These are phyloP conservation scores for Danielozyma ontarioensis DNA, from an alignment of 805 yeast species.

Conservation along the genomic window DNA sequence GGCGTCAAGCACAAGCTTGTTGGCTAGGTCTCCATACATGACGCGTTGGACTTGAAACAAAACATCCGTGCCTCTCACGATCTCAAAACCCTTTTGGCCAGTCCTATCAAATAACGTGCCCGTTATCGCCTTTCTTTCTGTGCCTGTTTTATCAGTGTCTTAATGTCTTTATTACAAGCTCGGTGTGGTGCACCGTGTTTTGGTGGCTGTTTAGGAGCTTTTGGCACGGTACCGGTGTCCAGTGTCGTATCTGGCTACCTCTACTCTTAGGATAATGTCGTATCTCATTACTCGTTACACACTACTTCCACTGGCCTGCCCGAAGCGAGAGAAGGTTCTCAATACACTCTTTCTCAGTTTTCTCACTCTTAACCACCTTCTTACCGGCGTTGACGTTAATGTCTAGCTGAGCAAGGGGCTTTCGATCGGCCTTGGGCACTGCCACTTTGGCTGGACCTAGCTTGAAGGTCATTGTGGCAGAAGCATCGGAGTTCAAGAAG, in stretches of 20 bases:
- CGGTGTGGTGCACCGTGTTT: no score
- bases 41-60: no score
- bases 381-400: conserved; percentile 25
- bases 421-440: conserved; percentile 19
- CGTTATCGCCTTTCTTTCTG: no score
- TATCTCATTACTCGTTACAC: neutral
- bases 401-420: conserved; percentile 15
- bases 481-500: conserved; percentile 19
- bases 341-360: conserved; percentile 24
- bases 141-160: no score
- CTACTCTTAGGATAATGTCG: neutral
- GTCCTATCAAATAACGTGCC: no score
- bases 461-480: conserved; percentile 32
- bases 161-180: no score
- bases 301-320: conserved; percentile 28
- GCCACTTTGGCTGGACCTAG: conserved; percentile 19
- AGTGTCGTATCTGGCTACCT: no score
- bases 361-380: conserved; percentile 7
- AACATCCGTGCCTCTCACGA: no score
- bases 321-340: conserved; percentile 37
- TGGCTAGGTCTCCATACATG: conserved; percentile 92
- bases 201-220: no score
- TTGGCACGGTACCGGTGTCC: no score
- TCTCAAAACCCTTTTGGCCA: no score
- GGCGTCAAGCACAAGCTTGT: conserved; percentile 80